phyloP scores from a whole-genome alignment of 2,329 filamentous ascomycete genomes.

The Pyrenophora teres region DNA sequence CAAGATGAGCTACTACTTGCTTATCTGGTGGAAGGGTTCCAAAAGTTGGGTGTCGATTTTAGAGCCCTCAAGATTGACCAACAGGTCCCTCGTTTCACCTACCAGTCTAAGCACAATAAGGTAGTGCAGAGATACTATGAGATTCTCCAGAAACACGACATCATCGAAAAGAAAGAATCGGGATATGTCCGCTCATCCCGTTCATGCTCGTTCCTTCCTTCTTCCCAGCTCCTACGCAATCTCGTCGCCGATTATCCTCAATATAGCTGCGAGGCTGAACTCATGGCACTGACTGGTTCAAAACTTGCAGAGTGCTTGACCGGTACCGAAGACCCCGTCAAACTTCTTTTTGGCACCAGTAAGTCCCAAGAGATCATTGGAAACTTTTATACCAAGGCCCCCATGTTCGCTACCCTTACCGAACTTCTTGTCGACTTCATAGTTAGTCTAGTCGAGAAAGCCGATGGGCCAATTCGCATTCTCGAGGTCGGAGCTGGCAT shows the following conservation, averaged over 20 bases:
- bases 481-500: constrained; percentile 50
- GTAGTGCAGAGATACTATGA: constrained; percentile 11
- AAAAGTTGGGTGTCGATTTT: constrained; percentile 13
- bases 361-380: constrained; percentile 16
- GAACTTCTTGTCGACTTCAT: constrained; percentile 18
- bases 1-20: constrained; percentile 19
- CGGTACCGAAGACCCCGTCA: constrained; percentile 16
- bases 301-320: constrained; percentile 20
- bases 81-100: constrained; percentile 4
- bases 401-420: constrained; percentile 24
- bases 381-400: constrained; percentile 20
- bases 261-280: constrained; percentile 15
- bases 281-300: constrained; percentile 15
- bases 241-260: constrained; percentile 13
- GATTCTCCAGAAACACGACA: constrained; percentile 13
- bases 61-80: constrained; percentile 1
- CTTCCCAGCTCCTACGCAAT: neutral
- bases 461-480: constrained; percentile 26
- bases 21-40: constrained; percentile 21
- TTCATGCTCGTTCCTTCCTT: neutral
- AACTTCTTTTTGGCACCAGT: constrained; percentile 19
- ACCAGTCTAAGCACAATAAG: constrained; percentile 13
- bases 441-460: constrained; percentile 5
- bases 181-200: constrained; percentile 1
- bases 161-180: constrained; percentile 7